Evolutionary conservation across 2,329 filamentous ascomycete species (phyloP), one percentile per base, ranked within the genome.

Genomic region (Dryadomyces quercus-mongolicae): DNA sequence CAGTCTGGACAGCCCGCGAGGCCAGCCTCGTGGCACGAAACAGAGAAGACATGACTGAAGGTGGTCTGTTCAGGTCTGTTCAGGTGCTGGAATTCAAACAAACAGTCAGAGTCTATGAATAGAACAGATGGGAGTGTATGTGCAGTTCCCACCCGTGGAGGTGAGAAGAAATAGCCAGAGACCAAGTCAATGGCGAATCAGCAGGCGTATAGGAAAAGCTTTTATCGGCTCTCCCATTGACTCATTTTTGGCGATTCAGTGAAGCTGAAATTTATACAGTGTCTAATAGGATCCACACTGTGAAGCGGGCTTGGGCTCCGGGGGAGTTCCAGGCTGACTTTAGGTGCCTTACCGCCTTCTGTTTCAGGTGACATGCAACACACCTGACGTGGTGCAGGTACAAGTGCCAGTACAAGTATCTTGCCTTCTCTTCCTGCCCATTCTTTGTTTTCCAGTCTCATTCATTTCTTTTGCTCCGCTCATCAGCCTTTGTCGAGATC

Each of bases 1-100:
- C 25, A 56, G 66, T 64, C 15, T 44, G 40, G 10, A 51, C n/a
- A 38, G 12, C 15, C 47, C 34, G 47, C 13, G 47, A 38, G 18
- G 34, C 18, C 5, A 20, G 18, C 31, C 47, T 31, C 31, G 34
- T 38, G 31, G 47, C 47, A 20, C 47, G 47, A 15, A 49, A 38
- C 10, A 49, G n/a, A n/a, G 47, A 49, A 9, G 31, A 36, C 47
- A 49, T 49, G 45, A 16, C 45, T 22, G 21, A n/a, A n/a, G n/a
- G n/a, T n/a, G n/a, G n/a, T n/a, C n/a, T n/a, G n/a, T n/a, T n/a
- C n/a, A n/a, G n/a, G n/a, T n/a, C n/a, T n/a, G n/a, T n/a, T n/a
- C n/a, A n/a, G n/a, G n/a, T n/a, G n/a, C n/a, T n/a, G n/a, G n/a
- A n/a, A n/a, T n/a, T n/a, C n/a, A n/a, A n/a, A n/a, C n/a, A n/a